Base-by-base conservation (phyloP, 495 filamentous ascomycete genomes). In the Paragyromitra xinjiangensis region DNA sequence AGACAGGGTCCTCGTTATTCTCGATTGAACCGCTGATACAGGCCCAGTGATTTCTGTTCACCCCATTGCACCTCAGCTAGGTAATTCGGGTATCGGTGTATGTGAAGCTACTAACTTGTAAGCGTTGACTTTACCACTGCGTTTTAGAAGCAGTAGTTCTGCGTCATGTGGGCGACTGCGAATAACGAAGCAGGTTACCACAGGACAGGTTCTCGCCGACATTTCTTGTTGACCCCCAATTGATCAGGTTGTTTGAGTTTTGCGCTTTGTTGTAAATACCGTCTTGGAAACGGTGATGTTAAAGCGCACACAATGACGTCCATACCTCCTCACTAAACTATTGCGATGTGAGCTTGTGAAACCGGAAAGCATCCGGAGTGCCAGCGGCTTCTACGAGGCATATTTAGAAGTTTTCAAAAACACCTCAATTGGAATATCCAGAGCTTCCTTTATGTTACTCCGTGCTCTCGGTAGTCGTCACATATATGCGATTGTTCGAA, bases 141-240 rank as follows among this genome's bases (percentile, higher is more conserved):
- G 68, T 22, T 62, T 71, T 3, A 71, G 44, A 71, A 71, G 56
- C 56, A 71, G 42, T 9, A 71, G 16, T 34, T 71, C 68, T 63
- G 44, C 26, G 24, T 42, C 56, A 14, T 63, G 26, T 51, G 56
- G 68, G 12, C 55, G 56, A 9, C 12, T 62, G 26, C 68, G 56
- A 51, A 12, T 71, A 22, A 71, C 45, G 42, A 71, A 71, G 26
- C 68, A 71, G 42, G 68, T 71, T 16, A 71, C 56, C 26, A 71
- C 68, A 34, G 68, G 44, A n/a, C 56, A 42, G n/a, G 50, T 29
- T 39, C 56, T 63, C n/a, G 22, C n/a, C 2, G 68, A 40, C 68
- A 62, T 71, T 63, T 24, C 40, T 48, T 69, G 22, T 29, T 51
- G 56, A 45, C 12, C n/a, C 45, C 9, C 16, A 29, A 12, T 22